Evolutionary conservation across 495 filamentous ascomycete genomes (phyloP), one percentile per base, ranked within the genome.

Genomic region (Lasiosphaeria miniovina): DNA sequence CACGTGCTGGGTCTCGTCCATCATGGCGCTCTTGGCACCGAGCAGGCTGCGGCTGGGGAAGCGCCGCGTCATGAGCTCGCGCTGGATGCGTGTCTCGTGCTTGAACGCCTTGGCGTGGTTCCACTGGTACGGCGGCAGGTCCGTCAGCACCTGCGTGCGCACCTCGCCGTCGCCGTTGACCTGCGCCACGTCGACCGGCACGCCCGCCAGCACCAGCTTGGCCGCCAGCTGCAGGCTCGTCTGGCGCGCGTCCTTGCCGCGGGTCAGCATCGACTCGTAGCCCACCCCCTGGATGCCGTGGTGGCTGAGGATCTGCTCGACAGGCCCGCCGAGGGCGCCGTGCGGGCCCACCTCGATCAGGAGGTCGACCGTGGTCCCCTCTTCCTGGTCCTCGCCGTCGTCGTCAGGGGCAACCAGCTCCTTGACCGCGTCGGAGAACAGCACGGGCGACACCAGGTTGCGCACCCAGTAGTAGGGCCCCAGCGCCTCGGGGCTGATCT

Each of bases 261-360:
- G 66, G 3, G 65, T 58, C 6, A 73, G 55, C 1, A 72, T 55
- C 0, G 72, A 49, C 0, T 64, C 35, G 36, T 77, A 80, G 32
- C 53, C 14, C 49, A 59, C 58, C 6, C 58, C 6, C 40, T 52
- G 14, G 38, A 45, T 5, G 15, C 46, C 40, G 65, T 57, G 17
- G 4, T 45, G 33, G 15, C 64, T 66, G 17, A 64, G 57, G 15
- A 74, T 77, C 38, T 82, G 75, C 31, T 69, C 70, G 15, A 80
- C 65, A 0, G 82, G 77, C 4, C 77, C 78, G 11, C 74, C 71
- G 0, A 86, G 58, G 0, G 79, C 77, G 0, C 69, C 61, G 45
- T 80, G 77, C 2, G 83, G 82, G 0, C 83, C 83, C 10, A 86
- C 66, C 55, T 86, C 83, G 48, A 86, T 53, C 0, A 84, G 38